A percentile compares a stretch with the other conserved stretches of the same genome.
These are phyloP conservation scores for Cryphonectria carpinicola DNA, from an alignment of 2,329 filamentous ascomycete species.

Conservation along the genomic window DNA sequence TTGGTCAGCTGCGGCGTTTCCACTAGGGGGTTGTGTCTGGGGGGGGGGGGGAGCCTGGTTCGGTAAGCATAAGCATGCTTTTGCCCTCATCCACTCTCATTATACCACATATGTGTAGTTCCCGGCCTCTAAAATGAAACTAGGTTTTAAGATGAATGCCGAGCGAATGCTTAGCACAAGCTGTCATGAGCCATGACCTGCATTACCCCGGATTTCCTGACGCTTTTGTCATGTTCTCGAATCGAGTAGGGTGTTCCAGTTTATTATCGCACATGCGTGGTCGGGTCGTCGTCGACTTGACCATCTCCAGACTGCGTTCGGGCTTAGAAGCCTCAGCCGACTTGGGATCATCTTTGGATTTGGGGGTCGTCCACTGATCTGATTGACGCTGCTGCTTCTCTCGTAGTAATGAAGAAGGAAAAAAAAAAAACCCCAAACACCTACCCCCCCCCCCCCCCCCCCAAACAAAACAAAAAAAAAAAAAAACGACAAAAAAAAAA, in stretches of 20 bases:
- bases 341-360: neutral
- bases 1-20: constrained; percentile 9
- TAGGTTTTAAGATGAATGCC: neutral
- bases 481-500: too few relatives aligned
- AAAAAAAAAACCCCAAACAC: too few relatives aligned
- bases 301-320: neutral
- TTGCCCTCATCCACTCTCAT: neutral
- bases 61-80: neutral
- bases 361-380: neutral
- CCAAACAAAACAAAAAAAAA: too few relatives aligned
- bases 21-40: neutral
- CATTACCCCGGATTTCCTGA: neutral
- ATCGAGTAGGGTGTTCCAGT: neutral
- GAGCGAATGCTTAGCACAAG: neutral
- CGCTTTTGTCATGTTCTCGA: neutral
- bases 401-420: neutral
- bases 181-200: neutral
- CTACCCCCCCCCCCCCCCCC: too few relatives aligned
- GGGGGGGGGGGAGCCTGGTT: neutral
- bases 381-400: neutral
- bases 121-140: neutral
- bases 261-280: neutral
- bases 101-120: neutral
- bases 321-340: neutral
- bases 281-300: neutral